Base-by-base conservation (phyloP, 2,329 filamentous ascomycete species). In the Cercospora zeae-maydis region DNA sequence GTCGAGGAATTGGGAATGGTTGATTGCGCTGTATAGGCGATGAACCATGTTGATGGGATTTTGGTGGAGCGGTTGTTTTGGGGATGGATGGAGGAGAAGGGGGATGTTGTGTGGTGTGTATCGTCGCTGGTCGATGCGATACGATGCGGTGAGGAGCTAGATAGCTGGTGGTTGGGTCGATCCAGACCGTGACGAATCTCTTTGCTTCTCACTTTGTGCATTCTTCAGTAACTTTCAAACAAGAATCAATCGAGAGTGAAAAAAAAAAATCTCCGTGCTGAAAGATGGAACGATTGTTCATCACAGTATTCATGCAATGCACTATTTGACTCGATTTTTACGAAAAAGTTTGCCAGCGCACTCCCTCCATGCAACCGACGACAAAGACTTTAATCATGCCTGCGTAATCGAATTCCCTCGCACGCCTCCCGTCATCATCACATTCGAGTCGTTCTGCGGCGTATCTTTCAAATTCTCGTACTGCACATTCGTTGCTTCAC, bases 381-480 rank as follows among this genome's bases (percentile, higher is more conserved):
- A 34, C 8, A 34, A n/a, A 34, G 36, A 39, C 24, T 27, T 27
- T 27, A n/a, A 14, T 54, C 8, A 54, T 31, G 51, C 37, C n/a
- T 33, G 34, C 27, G 54, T 51, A n/a, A 57, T 53, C 16, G 63
- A 65, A n/a, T 65, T 59, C 14, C 63, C 60, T 13, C 60, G 51
- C 7, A 21, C 63, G 14, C 63, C 63, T 49, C 60, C 57, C 3
- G 60, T 47, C 19, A 58, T 47, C 19, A 58, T 57, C 11, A 55
- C 42, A 21, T 65, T 63, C 10, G 37, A 34, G 21, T 58, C 51
- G 52, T 57, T 62, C 58, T 59, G 55, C 54, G 36, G 58, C 7
- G 52, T 53, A 37, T 61, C 61, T 14, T 47, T 30, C 19, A 63
- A 16, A 45, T 62, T 65, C 49, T 65, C 63, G 45, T 65, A 63